Conservation (phyloP, 495 filamentous ascomycete species). For the Durotheca rogersii region DNA sequence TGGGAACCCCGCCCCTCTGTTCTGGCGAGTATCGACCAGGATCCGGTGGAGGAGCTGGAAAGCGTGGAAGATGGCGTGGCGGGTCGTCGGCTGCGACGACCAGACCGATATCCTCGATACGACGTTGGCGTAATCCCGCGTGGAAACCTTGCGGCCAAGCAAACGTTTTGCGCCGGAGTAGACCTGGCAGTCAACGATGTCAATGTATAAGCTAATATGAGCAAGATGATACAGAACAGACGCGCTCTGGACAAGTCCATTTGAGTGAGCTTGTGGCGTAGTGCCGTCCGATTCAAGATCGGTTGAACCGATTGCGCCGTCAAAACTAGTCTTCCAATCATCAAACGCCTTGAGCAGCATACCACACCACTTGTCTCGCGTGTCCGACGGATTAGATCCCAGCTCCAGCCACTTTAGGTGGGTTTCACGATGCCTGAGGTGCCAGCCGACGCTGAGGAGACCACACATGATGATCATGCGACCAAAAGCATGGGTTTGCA, state of each 20-base stretch:
- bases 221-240: constrained; percentile 90
- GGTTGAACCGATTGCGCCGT: constrained; percentile 58
- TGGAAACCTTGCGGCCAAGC: constrained; percentile 80
- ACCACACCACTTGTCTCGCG: constrained; percentile 84
- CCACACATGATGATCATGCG: constrained; percentile 95
- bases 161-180: constrained; percentile 82
- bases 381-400: constrained; percentile 67
- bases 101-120: constrained; percentile 80
- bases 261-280: constrained; percentile 55
- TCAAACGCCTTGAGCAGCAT: constrained; percentile 85
- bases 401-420: constrained; percentile 83
- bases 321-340: constrained; percentile 91
- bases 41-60: constrained; percentile 81
- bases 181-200: constrained; percentile 93
- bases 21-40: constrained; percentile 56
- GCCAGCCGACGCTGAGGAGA: constrained; percentile 89
- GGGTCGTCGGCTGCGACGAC: constrained; percentile 78
- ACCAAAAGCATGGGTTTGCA: constrained; percentile 90
- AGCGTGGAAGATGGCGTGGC: constrained; percentile 90
- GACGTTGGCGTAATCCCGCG: constrained; percentile 73
- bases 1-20: constrained; percentile 32
- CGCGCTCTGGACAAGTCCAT: constrained; percentile 79
- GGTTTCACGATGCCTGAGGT: constrained; percentile 91
- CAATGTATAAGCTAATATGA: constrained; percentile 92
- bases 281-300: constrained; percentile 40